phyloP scores from a whole-genome alignment of 176 grass and related monocot genomes.

The Oryza punctata region DNA sequence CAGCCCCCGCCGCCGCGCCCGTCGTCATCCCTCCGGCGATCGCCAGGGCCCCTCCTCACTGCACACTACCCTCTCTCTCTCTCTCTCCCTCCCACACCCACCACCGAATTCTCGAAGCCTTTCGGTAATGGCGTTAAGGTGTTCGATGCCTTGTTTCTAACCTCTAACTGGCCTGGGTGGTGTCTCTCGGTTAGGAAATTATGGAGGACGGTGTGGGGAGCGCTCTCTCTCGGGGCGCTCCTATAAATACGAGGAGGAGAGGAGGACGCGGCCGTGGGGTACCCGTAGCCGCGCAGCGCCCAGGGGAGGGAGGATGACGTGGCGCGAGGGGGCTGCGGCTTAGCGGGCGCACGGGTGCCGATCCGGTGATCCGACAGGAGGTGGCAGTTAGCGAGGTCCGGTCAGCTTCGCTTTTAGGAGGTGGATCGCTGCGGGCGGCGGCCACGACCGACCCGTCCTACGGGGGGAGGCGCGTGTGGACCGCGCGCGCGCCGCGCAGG shows the following conservation, averaged over 20 bases:
- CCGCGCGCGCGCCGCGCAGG: constrained; percentile 7
- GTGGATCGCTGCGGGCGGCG: neutral
- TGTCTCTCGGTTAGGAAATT: neutral
- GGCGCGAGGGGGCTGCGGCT: neutral
- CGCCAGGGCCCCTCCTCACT: neutral
- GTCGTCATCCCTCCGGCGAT: constrained; percentile 53
- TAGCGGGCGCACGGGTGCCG: constrained; percentile 23
- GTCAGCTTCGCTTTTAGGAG: neutral
- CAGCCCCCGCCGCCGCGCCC: constrained; percentile 21
- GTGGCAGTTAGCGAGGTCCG: constrained; percentile 22
- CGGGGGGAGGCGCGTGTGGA: constrained; percentile 33
- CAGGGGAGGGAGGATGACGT: constrained; percentile 34
- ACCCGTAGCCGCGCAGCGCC: constrained; percentile 13
- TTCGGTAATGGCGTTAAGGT: constrained; percentile 36
- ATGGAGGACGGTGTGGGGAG: constrained; percentile 32
- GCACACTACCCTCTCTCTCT: neutral
- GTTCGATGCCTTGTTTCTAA: constrained; percentile 19
- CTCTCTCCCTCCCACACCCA: neutral
- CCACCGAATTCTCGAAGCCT: neutral
- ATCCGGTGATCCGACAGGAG: constrained; percentile 34
- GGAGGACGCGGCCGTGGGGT: constrained; percentile 14
- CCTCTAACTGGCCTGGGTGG: constrained; percentile 7
- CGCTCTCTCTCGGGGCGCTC: constrained; percentile 30
- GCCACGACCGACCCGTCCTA: neutral
- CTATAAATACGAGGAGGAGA: constrained; percentile 46